Percentiles rank a stretch among this genome's conserved stretches.
These are phyloP conservation scores for Microcyclosporella mali DNA, from an alignment of 2,329 filamentous ascomycete genomes.

Conservation along the genomic window DNA sequence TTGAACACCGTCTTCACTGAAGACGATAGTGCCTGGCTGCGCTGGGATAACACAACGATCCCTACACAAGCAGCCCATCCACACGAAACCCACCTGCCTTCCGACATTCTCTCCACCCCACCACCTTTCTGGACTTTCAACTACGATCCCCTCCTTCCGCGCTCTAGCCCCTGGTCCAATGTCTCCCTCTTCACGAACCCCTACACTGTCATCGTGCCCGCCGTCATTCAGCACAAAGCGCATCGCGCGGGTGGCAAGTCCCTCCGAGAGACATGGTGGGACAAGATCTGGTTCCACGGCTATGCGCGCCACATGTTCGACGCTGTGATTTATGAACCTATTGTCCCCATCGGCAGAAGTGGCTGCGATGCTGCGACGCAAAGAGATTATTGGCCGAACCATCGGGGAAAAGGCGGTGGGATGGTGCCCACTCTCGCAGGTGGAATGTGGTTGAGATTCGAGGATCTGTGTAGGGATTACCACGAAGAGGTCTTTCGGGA, in stretches of 20 bases:
- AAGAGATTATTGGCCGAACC: conserved; percentile 38
- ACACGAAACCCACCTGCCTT: conserved; percentile 12
- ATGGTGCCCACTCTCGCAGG: conserved; percentile 40
- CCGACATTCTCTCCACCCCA: conserved; percentile 18
- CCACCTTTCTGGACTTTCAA: conserved; percentile 23
- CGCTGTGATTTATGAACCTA: conserved; percentile 12
- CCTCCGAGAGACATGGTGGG: conserved; percentile 21
- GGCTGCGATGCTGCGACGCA: conserved; percentile 16
- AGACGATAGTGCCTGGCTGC: conserved; percentile 24
- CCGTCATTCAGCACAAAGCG: conserved; percentile 23
- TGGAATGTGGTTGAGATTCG: conserved; percentile 40
- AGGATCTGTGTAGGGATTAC: conserved; percentile 39
- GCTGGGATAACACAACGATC: conserved; percentile 12
- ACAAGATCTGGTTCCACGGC: conserved; percentile 19
- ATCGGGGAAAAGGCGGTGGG: conserved; percentile 42
- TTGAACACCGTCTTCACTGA: conserved; percentile 24
- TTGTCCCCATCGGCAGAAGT: conserved; percentile 29
- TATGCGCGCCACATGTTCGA: conserved; percentile 16
- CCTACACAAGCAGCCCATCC: conserved; percentile 4
- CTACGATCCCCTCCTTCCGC: conserved; percentile 15
- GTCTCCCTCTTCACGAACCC: conserved; percentile 23
- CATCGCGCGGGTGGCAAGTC: conserved; percentile 16
- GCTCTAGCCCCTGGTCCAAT: conserved; percentile 16
- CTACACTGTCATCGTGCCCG: conserved; percentile 20
- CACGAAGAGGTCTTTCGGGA: conserved; percentile 44